A percentile compares a stretch with the other conserved stretches of the same genome.
Evolutionary conservation across 1,284 basidiomycete genomes (phyloP).

Genomic region (Ganoderma sinense): DNA sequence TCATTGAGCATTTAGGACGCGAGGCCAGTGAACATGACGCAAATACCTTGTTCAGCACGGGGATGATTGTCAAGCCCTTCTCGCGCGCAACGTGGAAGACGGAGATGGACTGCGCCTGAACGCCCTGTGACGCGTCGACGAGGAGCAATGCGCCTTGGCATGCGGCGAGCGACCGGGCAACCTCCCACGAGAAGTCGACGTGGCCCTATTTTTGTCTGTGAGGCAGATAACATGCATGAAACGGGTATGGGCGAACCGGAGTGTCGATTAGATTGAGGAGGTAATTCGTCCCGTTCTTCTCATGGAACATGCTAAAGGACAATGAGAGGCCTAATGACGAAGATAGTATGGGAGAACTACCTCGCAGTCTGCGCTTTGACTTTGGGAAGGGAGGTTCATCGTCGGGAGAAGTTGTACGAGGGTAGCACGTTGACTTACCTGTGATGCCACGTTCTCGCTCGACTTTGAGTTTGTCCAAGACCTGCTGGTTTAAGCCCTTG

Average conservation of each 20-base stretch:
- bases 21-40: not conserved
- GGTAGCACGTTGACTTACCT: constrained; percentile 52
- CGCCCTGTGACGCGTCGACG: constrained; percentile 96
- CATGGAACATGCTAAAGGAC: constrained; percentile 76
- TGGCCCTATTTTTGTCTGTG: constrained; percentile 67
- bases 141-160: constrained; percentile 93
- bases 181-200: constrained; percentile 97
- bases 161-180: constrained; percentile 90
- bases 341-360: constrained; percentile 41
- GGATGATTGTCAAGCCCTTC: constrained; percentile 86
- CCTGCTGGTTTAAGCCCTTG: constrained; percentile 81
- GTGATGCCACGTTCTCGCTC: constrained; percentile 96
- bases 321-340: constrained; percentile 6
- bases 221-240: not conserved
- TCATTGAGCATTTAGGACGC: constrained; percentile 1
- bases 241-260: constrained; percentile 60
- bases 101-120: constrained; percentile 97
- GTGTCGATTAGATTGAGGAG: constrained; percentile 98
- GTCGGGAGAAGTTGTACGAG: not conserved
- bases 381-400: constrained; percentile 26
- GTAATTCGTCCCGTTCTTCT: constrained; percentile 60
- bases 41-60: constrained; percentile 92
- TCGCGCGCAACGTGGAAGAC: constrained; percentile 92
- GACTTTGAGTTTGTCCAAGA: constrained; percentile 96
- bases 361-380: constrained; percentile 95